phyloP scores from a whole-genome alignment of 495 filamentous ascomycete genomes.

The Glarea lozoyensis region DNA sequence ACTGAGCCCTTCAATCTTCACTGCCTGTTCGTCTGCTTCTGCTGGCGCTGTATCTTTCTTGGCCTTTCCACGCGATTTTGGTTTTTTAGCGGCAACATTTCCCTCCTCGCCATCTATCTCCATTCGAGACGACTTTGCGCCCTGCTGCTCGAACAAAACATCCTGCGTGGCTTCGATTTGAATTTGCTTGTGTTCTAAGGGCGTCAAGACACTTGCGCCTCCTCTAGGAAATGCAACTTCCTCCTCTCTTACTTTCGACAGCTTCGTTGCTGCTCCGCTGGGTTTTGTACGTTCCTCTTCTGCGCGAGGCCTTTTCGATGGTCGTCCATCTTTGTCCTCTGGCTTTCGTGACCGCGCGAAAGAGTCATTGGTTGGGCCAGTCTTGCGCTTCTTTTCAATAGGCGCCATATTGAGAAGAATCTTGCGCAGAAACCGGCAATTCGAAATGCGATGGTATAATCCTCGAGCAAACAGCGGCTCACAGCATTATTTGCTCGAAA shows the following conservation, averaged over 20 bases:
- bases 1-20: constrained; percentile 78
- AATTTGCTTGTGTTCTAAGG: constrained; percentile 92
- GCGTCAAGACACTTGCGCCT: constrained; percentile 82
- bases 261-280: constrained; percentile 12
- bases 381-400: constrained; percentile 23
- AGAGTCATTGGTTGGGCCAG: constrained; percentile 18
- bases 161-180: constrained; percentile 87
- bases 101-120: constrained; percentile 27
- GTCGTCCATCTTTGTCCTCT: constrained; percentile 7
- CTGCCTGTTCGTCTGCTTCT: constrained; percentile 42
- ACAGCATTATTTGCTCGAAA: too few relatives aligned
- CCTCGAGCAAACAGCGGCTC: too few relatives aligned
- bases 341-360: constrained; percentile 19
- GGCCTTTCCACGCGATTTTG: constrained; percentile 43
- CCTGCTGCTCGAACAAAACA: constrained; percentile 82
- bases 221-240: constrained; percentile 88
- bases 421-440: not conserved
- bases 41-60: constrained; percentile 33
- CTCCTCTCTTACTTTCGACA: constrained; percentile 49
- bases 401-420: constrained; percentile 19
- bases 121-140: constrained; percentile 24
- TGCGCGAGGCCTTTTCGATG: constrained; percentile 19
- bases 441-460: too few relatives aligned
- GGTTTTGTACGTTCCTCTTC: constrained; percentile 11
- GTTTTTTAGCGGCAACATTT: constrained; percentile 40